Evolutionary conservation across 257 asterid genomes (phyloP), one percentile per base, ranked within the genome.

Genomic region (Sherardia arvensis): DNA sequence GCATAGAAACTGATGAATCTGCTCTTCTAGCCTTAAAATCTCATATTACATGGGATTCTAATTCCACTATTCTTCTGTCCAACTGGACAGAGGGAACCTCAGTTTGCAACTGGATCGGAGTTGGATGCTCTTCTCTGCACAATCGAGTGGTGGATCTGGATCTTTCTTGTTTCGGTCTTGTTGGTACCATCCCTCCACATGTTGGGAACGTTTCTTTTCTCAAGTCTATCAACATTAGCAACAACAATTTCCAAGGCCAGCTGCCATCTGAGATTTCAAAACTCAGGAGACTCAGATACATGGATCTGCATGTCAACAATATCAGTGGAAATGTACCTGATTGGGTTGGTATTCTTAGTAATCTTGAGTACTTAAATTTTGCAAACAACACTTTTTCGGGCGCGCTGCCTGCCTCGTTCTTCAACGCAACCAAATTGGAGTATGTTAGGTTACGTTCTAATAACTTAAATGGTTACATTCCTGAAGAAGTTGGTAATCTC

Each of bases 221-320:
- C 0, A 60, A 21, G n/a, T 68, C 66, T 18, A 56, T 80, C 8
- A 62, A 71, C 56, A 4, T 80, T 14, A 38, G 67, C 5, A 34
- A 10, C 53, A 80, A 80, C 25, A 2, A 34, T 40, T 77, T 80
- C 55, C 30, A 38, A 2, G 85, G 85, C 2, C 5, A 64, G 9
- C 10, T 68, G 40, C 77, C 77, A 1, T 4, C 5, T 5, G 67
- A 73, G 27, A 27, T 73, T 4, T 5, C 30, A 7, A 43, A 9
- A 1, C 29, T 73, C 20, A 30, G 17, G 5, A 11, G 73, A 29
- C 21, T 76, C 33, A 55, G 59, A 22, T 5, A 20, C 8, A 53
- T 80, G 0, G 9, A 47, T 33, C 21, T 80, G 4, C 18, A 11
- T 1, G 11, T 2, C 54, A 77, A 80, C 65, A 30, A 2, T 1